Evolutionary conservation across 306 rosid genomes (phyloP).

Genomic region (Cucumis cinereus): DNA sequence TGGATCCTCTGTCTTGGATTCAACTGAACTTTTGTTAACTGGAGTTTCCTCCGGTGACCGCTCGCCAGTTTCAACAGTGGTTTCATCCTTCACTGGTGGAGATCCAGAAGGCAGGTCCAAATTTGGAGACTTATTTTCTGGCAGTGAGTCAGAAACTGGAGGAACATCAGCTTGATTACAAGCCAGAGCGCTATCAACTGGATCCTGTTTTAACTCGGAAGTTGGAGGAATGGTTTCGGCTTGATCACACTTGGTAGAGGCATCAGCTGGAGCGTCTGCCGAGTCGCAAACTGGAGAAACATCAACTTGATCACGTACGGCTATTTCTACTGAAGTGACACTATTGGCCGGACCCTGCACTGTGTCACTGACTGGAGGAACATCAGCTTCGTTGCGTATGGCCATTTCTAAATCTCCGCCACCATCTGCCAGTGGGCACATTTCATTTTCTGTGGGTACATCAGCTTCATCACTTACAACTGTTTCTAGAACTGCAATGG

Average conservation of each 20-base stretch:
- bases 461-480: not conserved
- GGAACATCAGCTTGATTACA: not conserved
- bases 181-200: not conserved
- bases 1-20: not conserved
- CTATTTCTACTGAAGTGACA: not conserved
- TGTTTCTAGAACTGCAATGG: slow-evolving; percentile 1
- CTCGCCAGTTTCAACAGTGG: not conserved
- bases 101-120: not conserved
- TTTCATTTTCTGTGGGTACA: not conserved
- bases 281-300: not conserved
- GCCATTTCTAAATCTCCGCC: not conserved
- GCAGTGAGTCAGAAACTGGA: not conserved
- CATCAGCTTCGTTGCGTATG: not conserved
- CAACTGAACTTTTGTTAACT: not conserved
- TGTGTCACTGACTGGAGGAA: not conserved
- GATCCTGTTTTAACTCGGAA: not conserved
- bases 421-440: not conserved
- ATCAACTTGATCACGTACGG: not conserved
- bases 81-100: not conserved
- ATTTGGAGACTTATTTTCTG: not conserved
- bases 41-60: not conserved
- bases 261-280: not conserved
- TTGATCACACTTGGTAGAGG: not conserved
- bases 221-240: not conserved
- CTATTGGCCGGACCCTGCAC: not conserved